Evolutionary conservation across 2,329 filamentous ascomycete species (phyloP), one percentile per base, ranked within the genome.

Genomic region (Trichoderma semiorbis): DNA sequence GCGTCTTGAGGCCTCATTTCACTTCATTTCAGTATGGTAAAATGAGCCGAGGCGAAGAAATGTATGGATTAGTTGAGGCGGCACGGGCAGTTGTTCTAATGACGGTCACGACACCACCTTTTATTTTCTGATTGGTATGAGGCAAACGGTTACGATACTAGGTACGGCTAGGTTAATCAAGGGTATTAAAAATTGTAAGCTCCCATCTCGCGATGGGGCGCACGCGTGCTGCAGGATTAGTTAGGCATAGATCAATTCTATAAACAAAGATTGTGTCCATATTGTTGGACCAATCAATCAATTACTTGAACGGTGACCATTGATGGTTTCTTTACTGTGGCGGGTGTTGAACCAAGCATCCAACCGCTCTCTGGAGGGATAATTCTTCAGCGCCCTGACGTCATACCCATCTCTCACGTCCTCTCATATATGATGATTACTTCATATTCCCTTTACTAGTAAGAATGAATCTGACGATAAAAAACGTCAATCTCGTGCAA

Each of bases 81-180:
- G 58, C 58, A 10, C 14, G 64, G 26, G 62, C 53, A 36, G 70
- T 72, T 57, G 60, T 72, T 68, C 7, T 69, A 36, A 72, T 72
- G 70, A 72, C 64, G n/a, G 63, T 69, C 64, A 72, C 43, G 64
- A 69, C 50, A 57, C 36, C 47, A 69, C 64, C 57, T 63, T 34
- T 57, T 47, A 60, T 68, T 69, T 58, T 67, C 65, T 71, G 50
- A 63, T 71, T 58, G 71, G 72, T 68, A 50, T 67, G 57, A 57
- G 57, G 26, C 53, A 63, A 72, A 72, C 28, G 64, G 69, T 53
- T 66, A 63, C 64, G 61, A 63, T 58, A n/a, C 50, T 62, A 60
- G 64, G 64, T n/a, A 69, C 21, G 43, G 18, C 53, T 62, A 36
- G 39, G 57, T 34, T 50, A 71, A 50, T 71, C 61, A 65, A 71